phyloP scores from a whole-genome alignment of 257 asterid genomes.

The Ajuga chamaepitys region DNA sequence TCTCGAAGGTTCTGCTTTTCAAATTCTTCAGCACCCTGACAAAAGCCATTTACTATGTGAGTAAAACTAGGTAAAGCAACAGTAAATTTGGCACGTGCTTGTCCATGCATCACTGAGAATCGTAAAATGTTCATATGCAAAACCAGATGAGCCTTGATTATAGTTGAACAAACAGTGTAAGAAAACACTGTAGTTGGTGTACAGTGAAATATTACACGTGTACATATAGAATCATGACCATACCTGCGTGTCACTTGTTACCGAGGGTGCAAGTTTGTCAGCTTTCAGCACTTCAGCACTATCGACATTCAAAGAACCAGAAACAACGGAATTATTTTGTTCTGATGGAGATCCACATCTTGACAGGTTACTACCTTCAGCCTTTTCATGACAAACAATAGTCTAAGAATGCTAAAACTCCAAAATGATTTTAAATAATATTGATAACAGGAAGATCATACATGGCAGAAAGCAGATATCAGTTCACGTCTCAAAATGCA shows the following conservation, averaged over 20 bases:
- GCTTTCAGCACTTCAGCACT: constrained; percentile 24
- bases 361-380: constrained; percentile 52
- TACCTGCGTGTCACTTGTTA: constrained; percentile 34
- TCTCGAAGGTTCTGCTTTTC: constrained; percentile 27
- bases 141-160: neutral
- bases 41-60: constrained; percentile 10
- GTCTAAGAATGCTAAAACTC: constrained; percentile 1
- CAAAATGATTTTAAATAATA: constrained; percentile 13
- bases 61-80: constrained; percentile 5
- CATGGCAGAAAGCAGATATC: constrained; percentile 71
- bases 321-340: constrained; percentile 20
- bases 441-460: constrained; percentile 36
- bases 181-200: neutral
- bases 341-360: constrained; percentile 35
- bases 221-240: constrained; percentile 21
- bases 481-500: constrained; percentile 90
- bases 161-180: neutral
- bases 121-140: neutral
- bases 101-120: neutral
- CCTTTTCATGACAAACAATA: constrained; percentile 33
- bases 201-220: no score
- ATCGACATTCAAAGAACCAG: constrained; percentile 36
- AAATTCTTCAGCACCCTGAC: constrained; percentile 28
- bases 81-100: neutral
- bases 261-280: constrained; percentile 24